These are phyloP conservation scores for Curvularia lunata DNA, from an alignment of 2,329 filamentous ascomycete species.

Conservation along the genomic window DNA sequence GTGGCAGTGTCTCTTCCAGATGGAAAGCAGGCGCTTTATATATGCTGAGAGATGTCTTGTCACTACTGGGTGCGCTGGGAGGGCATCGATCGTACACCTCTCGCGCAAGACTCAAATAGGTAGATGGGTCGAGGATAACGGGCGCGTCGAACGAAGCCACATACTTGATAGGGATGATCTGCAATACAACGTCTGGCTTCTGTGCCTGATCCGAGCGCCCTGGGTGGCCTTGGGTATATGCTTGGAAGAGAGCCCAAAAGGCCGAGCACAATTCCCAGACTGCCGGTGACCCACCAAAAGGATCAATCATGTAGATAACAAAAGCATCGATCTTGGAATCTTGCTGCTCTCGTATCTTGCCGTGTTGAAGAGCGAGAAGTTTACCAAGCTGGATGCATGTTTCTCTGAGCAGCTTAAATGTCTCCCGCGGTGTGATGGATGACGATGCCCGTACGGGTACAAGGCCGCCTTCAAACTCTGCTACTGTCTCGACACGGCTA, in stretches of 20 bases:
- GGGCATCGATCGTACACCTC: constrained; percentile 80
- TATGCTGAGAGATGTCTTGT: constrained; percentile 56
- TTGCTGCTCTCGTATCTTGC: constrained; percentile 42
- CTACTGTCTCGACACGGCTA: constrained; percentile 49
- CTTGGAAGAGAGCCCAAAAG: constrained; percentile 74
- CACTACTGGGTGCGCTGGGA: constrained; percentile 47
- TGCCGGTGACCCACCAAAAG: constrained; percentile 65
- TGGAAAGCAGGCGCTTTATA: constrained; percentile 72
- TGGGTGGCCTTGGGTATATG: constrained; percentile 61
- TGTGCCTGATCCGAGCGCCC: constrained; percentile 43
- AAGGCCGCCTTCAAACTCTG: constrained; percentile 45
- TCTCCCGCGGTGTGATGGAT: constrained; percentile 27
- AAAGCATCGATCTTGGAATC: constrained; percentile 62
- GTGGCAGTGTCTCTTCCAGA: constrained; percentile 72
- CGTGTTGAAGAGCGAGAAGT: constrained; percentile 42
- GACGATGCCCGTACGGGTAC: constrained; percentile 37
- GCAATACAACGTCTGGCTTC: constrained; percentile 71
- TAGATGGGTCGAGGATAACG: constrained; percentile 65
- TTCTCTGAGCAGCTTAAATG: constrained; percentile 42
- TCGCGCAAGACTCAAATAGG: constrained; percentile 69
- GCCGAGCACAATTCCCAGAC: constrained; percentile 72
- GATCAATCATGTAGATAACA: constrained; percentile 79
- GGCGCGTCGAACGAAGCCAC: constrained; percentile 69
- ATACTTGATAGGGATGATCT: constrained; percentile 73
- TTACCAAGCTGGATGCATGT: constrained; percentile 53